These are phyloP conservation scores for Neofusicoccum sp. DNA, from an alignment of 2,329 filamentous ascomycete genomes.

Conservation along the genomic window DNA sequence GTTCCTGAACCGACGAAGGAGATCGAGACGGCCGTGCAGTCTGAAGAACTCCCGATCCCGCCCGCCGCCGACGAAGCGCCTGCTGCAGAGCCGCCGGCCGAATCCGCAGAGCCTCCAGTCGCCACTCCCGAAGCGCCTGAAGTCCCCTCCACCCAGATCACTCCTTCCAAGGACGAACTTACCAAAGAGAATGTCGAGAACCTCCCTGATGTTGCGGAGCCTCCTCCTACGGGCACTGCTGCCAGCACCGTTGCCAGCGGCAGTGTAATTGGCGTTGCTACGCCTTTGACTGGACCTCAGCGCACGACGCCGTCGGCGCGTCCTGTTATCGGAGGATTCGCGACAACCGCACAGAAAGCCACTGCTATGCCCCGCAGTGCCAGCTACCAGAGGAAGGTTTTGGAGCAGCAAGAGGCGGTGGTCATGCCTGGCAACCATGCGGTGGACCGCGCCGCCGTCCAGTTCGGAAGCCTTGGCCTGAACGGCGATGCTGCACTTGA, in stretches of 20 bases:
- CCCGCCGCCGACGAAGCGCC: slow-evolving; percentile 42
- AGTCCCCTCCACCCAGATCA: slow-evolving; percentile 44
- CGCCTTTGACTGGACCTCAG: slow-evolving; percentile 66
- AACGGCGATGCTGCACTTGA: slow-evolving; percentile 69
- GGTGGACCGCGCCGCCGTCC: slow-evolving; percentile 87
- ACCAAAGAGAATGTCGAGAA: slow-evolving; percentile 93
- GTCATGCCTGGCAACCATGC: slow-evolving; percentile 98
- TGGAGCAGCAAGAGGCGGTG: slow-evolving; percentile 96
- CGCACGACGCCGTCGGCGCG: slow-evolving; percentile 48
- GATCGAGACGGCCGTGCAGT: slow-evolving; percentile 36
- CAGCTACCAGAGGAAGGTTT: slow-evolving; percentile 80
- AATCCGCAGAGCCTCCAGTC: slow-evolving; percentile 30
- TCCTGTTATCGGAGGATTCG: slow-evolving; percentile 71
- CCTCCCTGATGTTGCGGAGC: slow-evolving; percentile 78
- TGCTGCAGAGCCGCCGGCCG: slow-evolving; percentile 25
- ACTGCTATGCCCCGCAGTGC: slow-evolving; percentile 68
- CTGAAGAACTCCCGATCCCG: slow-evolving; percentile 45
- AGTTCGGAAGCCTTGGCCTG: slow-evolving; percentile 94
- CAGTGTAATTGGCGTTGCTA: slow-evolving; percentile 53
- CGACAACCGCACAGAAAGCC: slow-evolving; percentile 80
- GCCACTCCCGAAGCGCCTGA: slow-evolving; percentile 47
- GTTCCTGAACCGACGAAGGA: slow-evolving; percentile 43
- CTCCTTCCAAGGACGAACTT: slow-evolving; percentile 77
- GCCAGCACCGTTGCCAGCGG: slow-evolving; percentile 85
- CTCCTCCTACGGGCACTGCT: slow-evolving; percentile 77